Percentiles rank a stretch among this genome's conserved stretches.
These are phyloP conservation scores for Leptographium wingfieldii DNA, from an alignment of 2,329 filamentous ascomycete genomes.

Conservation along the genomic window DNA sequence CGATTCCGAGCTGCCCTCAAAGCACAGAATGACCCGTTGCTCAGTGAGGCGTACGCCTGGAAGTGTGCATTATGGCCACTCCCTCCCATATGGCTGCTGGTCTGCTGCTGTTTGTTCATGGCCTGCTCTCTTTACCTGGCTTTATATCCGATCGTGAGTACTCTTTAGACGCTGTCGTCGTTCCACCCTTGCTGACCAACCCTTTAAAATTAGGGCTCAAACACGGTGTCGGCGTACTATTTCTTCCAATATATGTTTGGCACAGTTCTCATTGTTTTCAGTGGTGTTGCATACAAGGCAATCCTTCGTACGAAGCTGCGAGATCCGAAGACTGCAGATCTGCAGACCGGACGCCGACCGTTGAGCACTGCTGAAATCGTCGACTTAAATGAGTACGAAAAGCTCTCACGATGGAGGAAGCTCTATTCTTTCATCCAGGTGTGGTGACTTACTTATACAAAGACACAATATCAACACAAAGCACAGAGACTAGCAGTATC, in stretches of 20 bases:
- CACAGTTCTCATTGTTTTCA: not conserved
- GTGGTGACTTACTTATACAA: not conserved
- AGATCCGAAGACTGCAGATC: not conserved
- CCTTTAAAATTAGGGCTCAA: not conserved
- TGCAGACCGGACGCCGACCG: not conserved
- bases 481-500: no score
- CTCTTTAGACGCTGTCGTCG: not conserved
- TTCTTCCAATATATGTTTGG: slow-evolving; percentile 7
- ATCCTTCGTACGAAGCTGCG: not conserved
- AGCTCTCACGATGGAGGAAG: not conserved
- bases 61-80: slow-evolving; percentile 4
- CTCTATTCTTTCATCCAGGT: not conserved
- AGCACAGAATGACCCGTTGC: slow-evolving; percentile 2
- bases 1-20: slow-evolving; percentile 4
- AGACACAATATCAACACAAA: no score
- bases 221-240: slow-evolving; percentile 3
- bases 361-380: not conserved
- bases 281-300: slow-evolving; percentile 1
- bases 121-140: slow-evolving; percentile 4
- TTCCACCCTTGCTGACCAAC: not conserved
- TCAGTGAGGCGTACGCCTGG: not conserved
- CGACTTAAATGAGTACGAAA: not conserved
- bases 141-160: slow-evolving; percentile 4
- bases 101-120: slow-evolving; percentile 2
- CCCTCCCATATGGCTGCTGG: slow-evolving; percentile 2